A percentile compares a stretch with the other conserved stretches of the same genome.
These are phyloP conservation scores for Podospora bellae-mahoneyi DNA, from an alignment of 495 filamentous ascomycete genomes.

Conservation along the genomic window DNA sequence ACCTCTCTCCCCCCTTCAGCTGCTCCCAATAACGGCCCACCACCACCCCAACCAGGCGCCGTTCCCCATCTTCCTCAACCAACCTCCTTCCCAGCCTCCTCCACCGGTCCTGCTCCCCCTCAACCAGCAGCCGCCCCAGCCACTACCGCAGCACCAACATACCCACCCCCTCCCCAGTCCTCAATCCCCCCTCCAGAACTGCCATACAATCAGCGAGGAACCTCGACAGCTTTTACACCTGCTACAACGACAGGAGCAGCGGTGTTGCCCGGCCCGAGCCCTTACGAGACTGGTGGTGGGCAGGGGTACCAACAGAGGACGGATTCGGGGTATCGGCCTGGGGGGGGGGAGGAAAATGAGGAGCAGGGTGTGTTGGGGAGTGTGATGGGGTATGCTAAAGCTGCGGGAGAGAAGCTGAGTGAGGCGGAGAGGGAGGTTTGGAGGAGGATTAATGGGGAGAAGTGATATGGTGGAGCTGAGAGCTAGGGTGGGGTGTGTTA, in stretches of 20 bases:
- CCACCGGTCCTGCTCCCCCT: slow-evolving; percentile 1
- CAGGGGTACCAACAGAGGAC: background rate
- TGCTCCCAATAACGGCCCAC: slow-evolving; percentile 32
- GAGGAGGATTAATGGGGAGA: slow-evolving; percentile 60
- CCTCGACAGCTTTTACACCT: slow-evolving; percentile 22
- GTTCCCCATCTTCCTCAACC: slow-evolving; percentile 24
- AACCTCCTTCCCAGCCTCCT: slow-evolving; percentile 1
- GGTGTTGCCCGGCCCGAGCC: slow-evolving; percentile 1
- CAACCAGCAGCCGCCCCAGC: slow-evolving; percentile 12
- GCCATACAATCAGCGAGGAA: slow-evolving; percentile 38
- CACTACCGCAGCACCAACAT: slow-evolving; percentile 44
- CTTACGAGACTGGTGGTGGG: slow-evolving; percentile 10
- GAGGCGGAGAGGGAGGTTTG: slow-evolving; percentile 69
- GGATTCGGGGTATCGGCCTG: background rate
- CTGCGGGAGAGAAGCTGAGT: slow-evolving; percentile 57
- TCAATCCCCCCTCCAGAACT: slow-evolving; percentile 35
- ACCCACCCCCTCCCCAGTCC: slow-evolving; percentile 44
- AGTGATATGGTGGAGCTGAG: background rate
- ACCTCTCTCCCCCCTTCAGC: slow-evolving; percentile 28
- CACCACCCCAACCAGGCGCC: slow-evolving; percentile 60
- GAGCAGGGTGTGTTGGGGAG: slow-evolving; percentile 50
- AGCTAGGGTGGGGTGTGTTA: background rate
- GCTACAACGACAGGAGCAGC: background rate
- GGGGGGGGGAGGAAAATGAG: slow-evolving; percentile 29
- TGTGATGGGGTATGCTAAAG: slow-evolving; percentile 59